A percentile compares a stretch with the other conserved stretches of the same genome.
phyloP scores from a whole-genome alignment of 1,284 basidiomycete genomes.

The Schizophyllum amplum region DNA sequence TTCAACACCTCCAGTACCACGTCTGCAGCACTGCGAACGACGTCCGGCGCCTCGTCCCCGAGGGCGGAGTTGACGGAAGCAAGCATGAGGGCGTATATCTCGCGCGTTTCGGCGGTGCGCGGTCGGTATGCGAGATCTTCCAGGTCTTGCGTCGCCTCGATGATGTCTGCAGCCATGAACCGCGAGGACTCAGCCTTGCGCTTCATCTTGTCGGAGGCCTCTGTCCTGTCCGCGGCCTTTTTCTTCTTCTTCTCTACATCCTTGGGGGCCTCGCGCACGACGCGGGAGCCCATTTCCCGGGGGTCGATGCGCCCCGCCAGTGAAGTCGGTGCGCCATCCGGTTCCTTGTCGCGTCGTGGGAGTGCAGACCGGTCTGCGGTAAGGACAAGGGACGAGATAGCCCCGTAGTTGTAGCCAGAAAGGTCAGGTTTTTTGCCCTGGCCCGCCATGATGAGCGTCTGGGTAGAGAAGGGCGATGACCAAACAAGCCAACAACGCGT shows the following conservation, averaged over 20 bases:
- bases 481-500: not conserved
- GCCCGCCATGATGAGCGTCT: slow-evolving; percentile 30
- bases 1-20: slow-evolving; percentile 87
- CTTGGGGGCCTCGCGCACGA: slow-evolving; percentile 76
- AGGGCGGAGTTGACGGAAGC: slow-evolving; percentile 76
- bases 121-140: slow-evolving; percentile 93
- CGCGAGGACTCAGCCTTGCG: slow-evolving; percentile 47
- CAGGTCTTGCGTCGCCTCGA: slow-evolving; percentile 88
- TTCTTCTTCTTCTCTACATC: slow-evolving; percentile 96
- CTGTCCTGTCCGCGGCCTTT: slow-evolving; percentile 55
- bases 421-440: slow-evolving; percentile 59
- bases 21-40: slow-evolving; percentile 93
- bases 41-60: slow-evolving; percentile 94
- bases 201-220: slow-evolving; percentile 50
- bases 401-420: slow-evolving; percentile 86
- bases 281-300: slow-evolving; percentile 91
- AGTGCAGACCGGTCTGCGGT: slow-evolving; percentile 72
- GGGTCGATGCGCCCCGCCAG: slow-evolving; percentile 88
- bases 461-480: not conserved
- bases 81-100: slow-evolving; percentile 92
- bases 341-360: slow-evolving; percentile 84
- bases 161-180: slow-evolving; percentile 80
- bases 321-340: slow-evolving; percentile 92
- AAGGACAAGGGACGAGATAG: slow-evolving; percentile 81
- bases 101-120: slow-evolving; percentile 87